Evolutionary conservation across 495 filamentous ascomycete species (phyloP), one percentile per base, ranked within the genome.

Genomic region (Penicillium desertorum): DNA sequence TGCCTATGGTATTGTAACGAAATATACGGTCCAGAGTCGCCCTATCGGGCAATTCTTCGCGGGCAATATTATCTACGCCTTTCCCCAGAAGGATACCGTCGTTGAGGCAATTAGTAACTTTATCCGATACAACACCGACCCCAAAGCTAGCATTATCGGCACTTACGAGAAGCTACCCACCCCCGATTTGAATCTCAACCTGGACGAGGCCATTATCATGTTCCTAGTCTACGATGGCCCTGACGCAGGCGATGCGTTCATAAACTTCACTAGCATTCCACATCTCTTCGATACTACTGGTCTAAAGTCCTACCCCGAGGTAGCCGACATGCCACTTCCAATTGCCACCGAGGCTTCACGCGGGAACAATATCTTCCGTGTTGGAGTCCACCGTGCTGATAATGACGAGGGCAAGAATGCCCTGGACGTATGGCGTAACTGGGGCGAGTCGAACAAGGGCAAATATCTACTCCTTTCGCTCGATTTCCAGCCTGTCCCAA

Each of bases 1-100:
- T 45, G 80, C 75, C 34, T 83, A 81, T 54, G 80, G 74, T 20
- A 68, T 81, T 27, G 76, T 81, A 5, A 69, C 67, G 1, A 69
- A 69, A 47, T 70, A 70, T 30, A 70, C 67, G 11, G 67, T 70
- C 0, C 67, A 70, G 39, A 68, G 62, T 32, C 58, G 62, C 22
- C 64, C 62, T 3, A 57, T 63, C 22, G 70, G 70, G 1, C 48
- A 63, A 12, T 61, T 73, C 30, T 70, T 58, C 34, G 67, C 70
- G 16, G 70, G 70, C 14, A 71, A 72, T 19, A 19, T 73, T 44
- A 61, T 71, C 51, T 73, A 65, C 20, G 39, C 64, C 10, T 62
- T 63, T 12, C 44, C 64, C 0, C 67, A 73, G 37, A 61, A 60
- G 19, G 64, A 68, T 8, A 39, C 45, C 3, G 64, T 71, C 7